phyloP scores from a whole-genome alignment of 257 asterid species.

The Solanum rostratum region DNA sequence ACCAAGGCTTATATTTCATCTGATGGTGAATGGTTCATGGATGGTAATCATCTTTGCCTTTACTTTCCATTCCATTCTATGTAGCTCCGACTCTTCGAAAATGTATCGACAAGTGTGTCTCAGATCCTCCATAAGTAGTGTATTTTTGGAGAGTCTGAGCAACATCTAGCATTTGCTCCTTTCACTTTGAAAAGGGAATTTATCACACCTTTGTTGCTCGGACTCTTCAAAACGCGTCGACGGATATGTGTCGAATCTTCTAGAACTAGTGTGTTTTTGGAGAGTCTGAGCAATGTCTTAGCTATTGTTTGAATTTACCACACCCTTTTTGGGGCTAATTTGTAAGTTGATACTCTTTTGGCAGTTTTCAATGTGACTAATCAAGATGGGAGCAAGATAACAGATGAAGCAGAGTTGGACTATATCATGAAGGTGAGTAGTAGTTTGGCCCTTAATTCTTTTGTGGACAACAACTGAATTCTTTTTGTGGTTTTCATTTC shows the following conservation, averaged over 20 bases:
- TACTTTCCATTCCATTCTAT: neutral
- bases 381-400: constrained; percentile 16
- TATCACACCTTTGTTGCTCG: neutral
- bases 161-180: neutral
- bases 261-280: neutral
- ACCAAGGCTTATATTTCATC: constrained; percentile 17
- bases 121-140: neutral
- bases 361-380: constrained; percentile 22
- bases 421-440: constrained; percentile 13
- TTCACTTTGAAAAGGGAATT: neutral
- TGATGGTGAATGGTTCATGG: constrained; percentile 26
- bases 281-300: neutral
- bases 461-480: neutral
- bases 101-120: neutral
- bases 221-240: neutral
- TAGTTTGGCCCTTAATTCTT: neutral
- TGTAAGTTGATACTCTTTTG: neutral
- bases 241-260: no score
- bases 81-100: neutral
- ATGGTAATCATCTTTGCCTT: constrained; percentile 6
- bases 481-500: neutral
- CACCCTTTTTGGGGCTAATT: neutral
- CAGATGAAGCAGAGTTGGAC: constrained; percentile 7
- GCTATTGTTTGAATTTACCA: neutral
- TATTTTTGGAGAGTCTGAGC: neutral